These are phyloP conservation scores for Penicillium cataractarum DNA, from an alignment of 495 filamentous ascomycete species.

Conservation along the genomic window DNA sequence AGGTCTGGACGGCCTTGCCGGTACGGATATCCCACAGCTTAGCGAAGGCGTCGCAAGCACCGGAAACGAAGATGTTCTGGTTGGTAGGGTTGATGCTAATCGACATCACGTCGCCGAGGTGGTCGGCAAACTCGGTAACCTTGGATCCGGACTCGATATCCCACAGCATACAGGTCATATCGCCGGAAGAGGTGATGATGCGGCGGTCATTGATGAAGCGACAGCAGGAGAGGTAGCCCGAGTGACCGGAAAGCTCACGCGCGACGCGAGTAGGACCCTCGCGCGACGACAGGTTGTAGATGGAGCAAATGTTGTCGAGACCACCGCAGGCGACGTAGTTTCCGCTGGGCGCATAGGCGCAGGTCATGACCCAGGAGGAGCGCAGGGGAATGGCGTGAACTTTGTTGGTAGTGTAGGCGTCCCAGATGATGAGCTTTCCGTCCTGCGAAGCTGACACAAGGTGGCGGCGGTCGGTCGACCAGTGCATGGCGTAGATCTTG, in stretches of 20 bases:
- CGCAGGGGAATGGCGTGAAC: constrained; percentile 98
- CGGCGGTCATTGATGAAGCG: constrained; percentile 98
- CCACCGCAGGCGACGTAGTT: constrained; percentile 99
- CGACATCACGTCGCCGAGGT: constrained; percentile 98
- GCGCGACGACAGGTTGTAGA: constrained; percentile 96
- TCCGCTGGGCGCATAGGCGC: constrained; percentile 96
- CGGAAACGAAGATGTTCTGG: constrained; percentile 94
- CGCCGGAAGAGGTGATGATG: constrained; percentile 96
- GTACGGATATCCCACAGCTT: constrained; percentile 99
- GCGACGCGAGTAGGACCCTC: constrained; percentile 96
- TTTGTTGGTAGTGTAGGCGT: constrained; percentile 99
- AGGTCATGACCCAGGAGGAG: constrained; percentile 99
- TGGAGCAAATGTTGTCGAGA: constrained; percentile 98
- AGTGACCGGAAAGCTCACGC: constrained; percentile 94
- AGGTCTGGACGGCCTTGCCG: constrained; percentile 97
- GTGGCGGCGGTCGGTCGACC: constrained; percentile 98
- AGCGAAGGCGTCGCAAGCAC: constrained; percentile 96
- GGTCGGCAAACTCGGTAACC: constrained; percentile 97
- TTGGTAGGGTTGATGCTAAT: constrained; percentile 99
- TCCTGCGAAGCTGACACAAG: constrained; percentile 98
- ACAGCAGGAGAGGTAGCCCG: constrained; percentile 97
- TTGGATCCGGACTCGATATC: constrained; percentile 97
- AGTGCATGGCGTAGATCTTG: constrained; percentile 99
- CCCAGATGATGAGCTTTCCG: constrained; percentile 99
- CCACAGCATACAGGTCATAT: constrained; percentile 99